Evolutionary conservation across 345 rosid species (phyloP).

Genomic region (Ceriops tagal): DNA sequence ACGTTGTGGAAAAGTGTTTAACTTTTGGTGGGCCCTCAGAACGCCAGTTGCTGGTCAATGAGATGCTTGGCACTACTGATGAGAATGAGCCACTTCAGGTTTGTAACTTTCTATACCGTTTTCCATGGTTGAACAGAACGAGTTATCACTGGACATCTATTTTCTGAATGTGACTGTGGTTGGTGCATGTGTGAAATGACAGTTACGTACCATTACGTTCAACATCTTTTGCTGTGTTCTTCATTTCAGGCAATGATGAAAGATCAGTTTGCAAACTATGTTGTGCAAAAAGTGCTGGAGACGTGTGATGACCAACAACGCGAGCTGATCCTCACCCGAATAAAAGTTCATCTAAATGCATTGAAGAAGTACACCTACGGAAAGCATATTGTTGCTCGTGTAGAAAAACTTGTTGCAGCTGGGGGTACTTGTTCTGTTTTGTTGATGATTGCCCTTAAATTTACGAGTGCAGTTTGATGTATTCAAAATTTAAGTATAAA

Average conservation of each 20-base stretch:
- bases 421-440: slow-evolving; percentile 46
- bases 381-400: slow-evolving; percentile 82
- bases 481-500: background rate
- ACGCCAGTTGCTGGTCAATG: slow-evolving; percentile 72
- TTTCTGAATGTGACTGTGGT: background rate
- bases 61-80: slow-evolving; percentile 95
- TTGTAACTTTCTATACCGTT: slow-evolving; percentile 1
- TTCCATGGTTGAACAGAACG: background rate
- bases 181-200: background rate
- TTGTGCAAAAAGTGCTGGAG: slow-evolving; percentile 83
- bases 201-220: background rate
- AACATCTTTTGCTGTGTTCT: background rate
- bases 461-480: background rate
- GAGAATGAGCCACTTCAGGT: slow-evolving; percentile 99
- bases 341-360: slow-evolving; percentile 70
- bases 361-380: slow-evolving; percentile 85
- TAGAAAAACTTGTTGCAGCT: slow-evolving; percentile 85
- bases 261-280: slow-evolving; percentile 85
- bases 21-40: slow-evolving; percentile 72
- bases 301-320: slow-evolving; percentile 76
- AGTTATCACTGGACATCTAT: background rate
- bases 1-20: slow-evolving; percentile 89
- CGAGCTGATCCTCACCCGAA: slow-evolving; percentile 62
- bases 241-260: slow-evolving; percentile 76
- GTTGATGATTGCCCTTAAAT: background rate